Evolutionary conservation across 345 rosid species (phyloP).

Genomic region (Syzygium oleosum): DNA sequence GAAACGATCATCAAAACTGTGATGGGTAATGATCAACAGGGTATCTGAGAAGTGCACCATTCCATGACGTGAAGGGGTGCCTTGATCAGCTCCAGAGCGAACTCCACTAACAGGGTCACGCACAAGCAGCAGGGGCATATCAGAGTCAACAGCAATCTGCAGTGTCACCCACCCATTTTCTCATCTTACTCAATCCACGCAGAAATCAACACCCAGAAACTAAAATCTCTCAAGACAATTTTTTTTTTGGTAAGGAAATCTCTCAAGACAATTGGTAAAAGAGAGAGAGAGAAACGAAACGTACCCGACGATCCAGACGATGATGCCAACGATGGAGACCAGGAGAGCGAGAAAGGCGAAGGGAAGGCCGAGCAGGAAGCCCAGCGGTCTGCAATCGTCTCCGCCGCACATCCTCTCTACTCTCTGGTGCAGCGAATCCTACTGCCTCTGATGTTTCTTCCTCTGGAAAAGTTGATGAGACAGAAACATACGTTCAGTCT

Average conservation of each 20-base stretch:
- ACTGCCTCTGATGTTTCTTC: neutral
- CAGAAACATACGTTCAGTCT: neutral
- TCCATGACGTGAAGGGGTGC: conserved; percentile 57
- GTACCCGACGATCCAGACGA: conserved; percentile 80
- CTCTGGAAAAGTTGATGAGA: neutral
- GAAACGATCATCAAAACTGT: neutral
- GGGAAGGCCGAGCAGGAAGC: conserved; percentile 85
- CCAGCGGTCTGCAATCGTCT: conserved; percentile 71
- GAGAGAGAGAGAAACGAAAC: neutral
- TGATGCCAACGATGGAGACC: conserved; percentile 61
- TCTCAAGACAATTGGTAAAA: neutral
- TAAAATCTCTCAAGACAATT: neutral
- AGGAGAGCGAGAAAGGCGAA: conserved; percentile 72
- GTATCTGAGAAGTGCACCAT: conserved; percentile 66
- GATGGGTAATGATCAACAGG: conserved; percentile 23
- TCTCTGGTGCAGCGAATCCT: neutral
- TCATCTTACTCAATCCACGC: neutral
- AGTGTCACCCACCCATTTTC: neutral
- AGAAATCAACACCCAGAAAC: neutral
- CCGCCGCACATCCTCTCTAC: conserved; percentile 40
- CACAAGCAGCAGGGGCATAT: conserved; percentile 71
- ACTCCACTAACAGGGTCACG: conserved; percentile 48
- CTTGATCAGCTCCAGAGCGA: conserved; percentile 55
- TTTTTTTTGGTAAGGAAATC: too few relatives aligned
- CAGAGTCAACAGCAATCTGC: conserved; percentile 62